Base-by-base conservation (phyloP, 345 rosid species). In the Nasturtium officinale region DNA sequence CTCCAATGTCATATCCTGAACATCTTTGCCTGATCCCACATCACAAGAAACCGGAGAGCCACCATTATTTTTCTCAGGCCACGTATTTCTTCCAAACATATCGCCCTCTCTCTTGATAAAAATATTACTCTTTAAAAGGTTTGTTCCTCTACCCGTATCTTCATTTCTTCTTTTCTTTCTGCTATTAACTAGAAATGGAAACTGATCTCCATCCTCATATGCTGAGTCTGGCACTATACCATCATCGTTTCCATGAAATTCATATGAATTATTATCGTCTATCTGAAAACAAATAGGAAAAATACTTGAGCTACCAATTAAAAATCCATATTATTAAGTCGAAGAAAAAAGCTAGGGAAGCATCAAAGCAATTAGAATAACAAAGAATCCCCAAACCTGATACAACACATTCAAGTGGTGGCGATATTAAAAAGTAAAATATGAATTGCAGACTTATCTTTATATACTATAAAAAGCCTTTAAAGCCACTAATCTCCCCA, bases 181-280 rank as follows among this genome's bases (percentile, higher is more conserved):
- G 75, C 73, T 71, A 63, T 71, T 80, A 66, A 55, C 56, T 55
- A 74, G 81, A 72, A 69, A 71, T 73, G 50, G 77, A 71, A 76
- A 77, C 58, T 75, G 86, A 80, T 67, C 63, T 43, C 58, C 69
- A 82, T 73, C 18, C 63, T 80, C 80, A 64, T 63, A 74, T 21
- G 32, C 54, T 11, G 87, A 77, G 77, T 74, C 83, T 55, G 92
- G 98, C 64, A 90, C 96, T 81, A 85, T 82, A 80, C 88, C 91
- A 83, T 92, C 95, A 66, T 79, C 95, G 52, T 74, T 81, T 53
- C 59, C 84, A 63, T 80, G 73, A 71, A 81, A 85, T 54, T 83
- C 91, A 67, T 75, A 84, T 77, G 83, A 86, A 51, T 65, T 77
- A 70, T 85, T 83, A 78, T 83, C 82, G 69, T 83, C 84, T 52